Evolutionary conservation across 2,329 filamentous ascomycete species (phyloP).

Genomic region (Beauveria rudraprayagi): DNA sequence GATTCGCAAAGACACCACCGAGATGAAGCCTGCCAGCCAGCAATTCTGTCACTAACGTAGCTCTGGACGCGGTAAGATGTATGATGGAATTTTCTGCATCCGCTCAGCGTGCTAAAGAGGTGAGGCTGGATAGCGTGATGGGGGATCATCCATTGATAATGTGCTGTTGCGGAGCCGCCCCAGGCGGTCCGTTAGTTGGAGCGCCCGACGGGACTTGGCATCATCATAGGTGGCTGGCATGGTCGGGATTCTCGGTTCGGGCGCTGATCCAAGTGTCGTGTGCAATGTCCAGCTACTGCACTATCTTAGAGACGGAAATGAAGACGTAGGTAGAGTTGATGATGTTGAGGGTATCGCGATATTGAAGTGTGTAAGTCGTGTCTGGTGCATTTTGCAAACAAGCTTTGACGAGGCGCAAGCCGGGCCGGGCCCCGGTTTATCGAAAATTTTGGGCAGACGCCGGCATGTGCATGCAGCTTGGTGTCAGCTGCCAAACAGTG

Average conservation of each 20-base stretch:
- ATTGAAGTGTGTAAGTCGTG: not conserved
- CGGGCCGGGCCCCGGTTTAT: not conserved
- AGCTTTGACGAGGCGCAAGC: conserved; percentile 2
- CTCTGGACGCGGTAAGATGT: not conserved
- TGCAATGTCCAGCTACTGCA: too few species aligned
- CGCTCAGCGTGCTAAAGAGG: not conserved
- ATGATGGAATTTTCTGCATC: not conserved
- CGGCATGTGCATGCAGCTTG: not conserved
- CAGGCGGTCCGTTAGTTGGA: not conserved
- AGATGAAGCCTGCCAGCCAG: not conserved
- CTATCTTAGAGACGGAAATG: not conserved
- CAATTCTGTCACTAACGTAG: not conserved
- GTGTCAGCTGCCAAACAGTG: not conserved
- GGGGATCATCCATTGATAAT: not conserved
- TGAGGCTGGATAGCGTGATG: not conserved
- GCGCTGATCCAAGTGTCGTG: too few species aligned
- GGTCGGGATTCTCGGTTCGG: not conserved
- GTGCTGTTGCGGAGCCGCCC: conserved; percentile 1
- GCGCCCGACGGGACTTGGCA: not conserved
- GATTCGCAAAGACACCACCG: not conserved
- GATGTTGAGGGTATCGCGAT: not conserved
- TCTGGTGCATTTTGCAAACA: conserved; percentile 2
- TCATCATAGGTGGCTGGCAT: not conserved
- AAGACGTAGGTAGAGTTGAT: too few species aligned
- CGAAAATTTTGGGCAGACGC: not conserved